A percentile compares a stretch with the other conserved stretches of the same genome.
These are phyloP conservation scores for Acephala macrosclerotiorum DNA, from an alignment of 2,329 filamentous ascomycete species.

Conservation along the genomic window DNA sequence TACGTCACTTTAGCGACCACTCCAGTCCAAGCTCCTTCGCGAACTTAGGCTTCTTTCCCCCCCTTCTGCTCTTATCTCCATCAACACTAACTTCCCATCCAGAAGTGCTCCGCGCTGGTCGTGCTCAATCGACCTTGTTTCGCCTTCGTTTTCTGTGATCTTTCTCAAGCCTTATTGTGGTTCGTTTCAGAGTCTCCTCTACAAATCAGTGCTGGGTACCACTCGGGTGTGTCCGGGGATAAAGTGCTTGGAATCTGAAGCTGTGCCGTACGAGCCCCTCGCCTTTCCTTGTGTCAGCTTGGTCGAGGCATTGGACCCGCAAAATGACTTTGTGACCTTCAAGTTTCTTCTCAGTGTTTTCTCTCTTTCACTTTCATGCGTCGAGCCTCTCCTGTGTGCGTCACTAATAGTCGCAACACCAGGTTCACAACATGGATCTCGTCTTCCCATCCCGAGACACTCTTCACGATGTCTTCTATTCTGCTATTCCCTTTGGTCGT, in stretches of 20 bases:
- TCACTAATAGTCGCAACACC: slow-evolving; percentile 22
- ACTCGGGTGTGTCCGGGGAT: neutral
- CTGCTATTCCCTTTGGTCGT: slow-evolving; percentile 48
- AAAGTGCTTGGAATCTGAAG: neutral
- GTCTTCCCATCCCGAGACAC: slow-evolving; percentile 62
- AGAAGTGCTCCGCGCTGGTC: slow-evolving; percentile 31
- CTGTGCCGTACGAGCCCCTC: neutral
- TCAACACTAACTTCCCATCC: slow-evolving; percentile 22
- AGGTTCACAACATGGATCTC: slow-evolving; percentile 55
- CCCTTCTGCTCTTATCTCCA: neutral
- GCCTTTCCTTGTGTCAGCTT: neutral
- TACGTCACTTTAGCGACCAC: neutral
- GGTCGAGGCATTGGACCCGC: neutral
- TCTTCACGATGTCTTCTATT: slow-evolving; percentile 62
- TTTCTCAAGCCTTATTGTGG: neutral
- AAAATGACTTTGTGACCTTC: neutral
- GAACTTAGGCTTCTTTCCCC: neutral
- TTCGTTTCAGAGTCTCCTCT: neutral
- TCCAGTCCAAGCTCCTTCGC: neutral
- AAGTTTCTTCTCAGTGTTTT: neutral
- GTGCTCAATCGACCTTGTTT: slow-evolving; percentile 26
- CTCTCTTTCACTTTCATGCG: neutral
- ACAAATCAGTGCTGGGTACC: neutral
- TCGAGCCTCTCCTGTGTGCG: neutral
- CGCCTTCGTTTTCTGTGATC: slow-evolving; percentile 1